A percentile compares a stretch with the other conserved stretches of the same genome.
phyloP scores from a whole-genome alignment of 2,329 filamentous ascomycete genomes.

The Trichoderma atrobrunneum region DNA sequence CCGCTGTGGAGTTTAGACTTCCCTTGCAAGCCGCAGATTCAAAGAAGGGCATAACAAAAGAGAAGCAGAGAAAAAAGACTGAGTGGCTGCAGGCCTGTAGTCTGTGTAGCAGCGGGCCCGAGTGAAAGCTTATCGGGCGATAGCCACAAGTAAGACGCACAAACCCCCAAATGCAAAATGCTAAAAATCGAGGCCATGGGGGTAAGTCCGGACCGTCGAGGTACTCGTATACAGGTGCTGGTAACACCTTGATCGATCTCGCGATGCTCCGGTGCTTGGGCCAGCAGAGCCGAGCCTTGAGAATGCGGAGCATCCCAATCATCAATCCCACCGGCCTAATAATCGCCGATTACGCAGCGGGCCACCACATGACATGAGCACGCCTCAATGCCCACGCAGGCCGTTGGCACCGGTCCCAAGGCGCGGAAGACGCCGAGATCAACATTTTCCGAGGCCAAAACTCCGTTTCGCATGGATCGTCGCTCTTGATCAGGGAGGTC shows the following conservation, averaged over 20 bases:
- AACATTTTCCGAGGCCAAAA: neutral
- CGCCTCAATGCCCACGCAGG: neutral
- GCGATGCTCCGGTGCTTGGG: slow-evolving; percentile 1
- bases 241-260: slow-evolving; percentile 10
- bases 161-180: neutral
- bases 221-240: neutral
- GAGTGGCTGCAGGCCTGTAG: slow-evolving; percentile 7
- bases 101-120: neutral
- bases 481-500: slow-evolving; percentile 13
- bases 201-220: neutral
- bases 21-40: slow-evolving; percentile 2
- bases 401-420: neutral
- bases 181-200: neutral
- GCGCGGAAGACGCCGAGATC: slow-evolving; percentile 3
- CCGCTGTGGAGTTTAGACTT: slow-evolving; percentile 18
- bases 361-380: neutral
- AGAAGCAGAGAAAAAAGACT: neutral
- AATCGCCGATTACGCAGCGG: slow-evolving; percentile 3
- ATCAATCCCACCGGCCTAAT: neutral
- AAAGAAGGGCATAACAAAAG: neutral
- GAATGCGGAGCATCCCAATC: neutral
- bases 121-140: neutral
- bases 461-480: slow-evolving; percentile 13
- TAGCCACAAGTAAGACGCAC: slow-evolving; percentile 3
- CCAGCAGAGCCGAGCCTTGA: neutral